Evolutionary conservation across 768 basidiomycete species (phyloP), one percentile per base, ranked within the genome.

Genomic region (Pleurotus pulmonarius): DNA sequence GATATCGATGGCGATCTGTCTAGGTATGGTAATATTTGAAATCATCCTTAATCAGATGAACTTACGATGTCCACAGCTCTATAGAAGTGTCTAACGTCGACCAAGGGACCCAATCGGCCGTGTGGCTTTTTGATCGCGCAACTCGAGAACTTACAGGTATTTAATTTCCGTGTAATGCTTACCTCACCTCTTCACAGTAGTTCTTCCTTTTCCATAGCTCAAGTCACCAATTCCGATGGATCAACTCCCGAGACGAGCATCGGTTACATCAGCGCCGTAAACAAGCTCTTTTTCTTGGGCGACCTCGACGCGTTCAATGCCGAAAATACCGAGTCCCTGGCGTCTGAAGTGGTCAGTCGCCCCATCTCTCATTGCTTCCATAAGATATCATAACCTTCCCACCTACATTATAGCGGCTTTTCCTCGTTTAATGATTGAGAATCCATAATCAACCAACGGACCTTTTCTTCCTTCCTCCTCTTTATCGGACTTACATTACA

Each of bases 151-250:
- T 82, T 25, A 71, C 66, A 54, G 71, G 80, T 81, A 56, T 34
- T 34, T 11, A 34, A 34, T 34, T 34, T 34, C 29, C 29, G 29
- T 34, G 29, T 11, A 3, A 34, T 34, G 9, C 9, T 11, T 3
- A 34, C 8, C 8, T 34, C 9, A 3, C 29, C 29, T 34, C 29
- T 34, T 34, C 29, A 34, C 29, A 34, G 29, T 4, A 11, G 29
- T 34, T 0, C 29, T 34, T 11, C 5, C 39, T 9, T n/a, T 12
- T 41, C 26, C 39, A 26, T 56, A 82, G 81, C 75, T 5, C 73
- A 76, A 60, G 80, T 74, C 65, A 67, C 75, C 56, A 82, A 82
- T 59, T 69, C 69, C 13, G 75, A 80, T 61, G 71, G 73, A 37
- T 74, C 69, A 45, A 65, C 62, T 37, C 70, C 75, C 13, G 51